Evolutionary conservation across 345 rosid genomes (phyloP).

Genomic region (Nephelium lappaceum): DNA sequence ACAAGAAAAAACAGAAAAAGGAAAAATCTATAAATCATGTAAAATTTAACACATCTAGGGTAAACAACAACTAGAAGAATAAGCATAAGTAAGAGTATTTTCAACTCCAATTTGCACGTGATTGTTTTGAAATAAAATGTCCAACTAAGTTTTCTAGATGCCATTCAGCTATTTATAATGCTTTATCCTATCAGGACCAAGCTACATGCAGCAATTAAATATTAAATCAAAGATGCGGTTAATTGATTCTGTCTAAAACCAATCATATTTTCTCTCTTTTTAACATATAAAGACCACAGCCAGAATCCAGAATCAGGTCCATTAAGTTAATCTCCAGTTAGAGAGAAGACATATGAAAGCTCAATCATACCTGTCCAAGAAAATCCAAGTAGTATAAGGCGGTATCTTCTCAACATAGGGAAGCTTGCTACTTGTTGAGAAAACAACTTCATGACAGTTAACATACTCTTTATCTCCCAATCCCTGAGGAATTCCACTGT

Average conservation of each 20-base stretch:
- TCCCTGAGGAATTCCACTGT: slow-evolving; percentile 56
- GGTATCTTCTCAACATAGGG: slow-evolving; percentile 75
- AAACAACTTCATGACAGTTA: slow-evolving; percentile 61
- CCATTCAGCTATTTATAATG: not conserved
- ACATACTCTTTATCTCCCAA: slow-evolving; percentile 68
- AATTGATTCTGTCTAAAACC: not conserved
- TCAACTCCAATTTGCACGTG: not conserved
- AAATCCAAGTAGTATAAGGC: slow-evolving; percentile 93
- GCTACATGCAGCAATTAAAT: not conserved
- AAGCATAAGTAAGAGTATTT: not conserved
- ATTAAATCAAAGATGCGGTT: not conserved
- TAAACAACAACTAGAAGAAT: slow-evolving; percentile 8
- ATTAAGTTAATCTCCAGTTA: slow-evolving; percentile 7
- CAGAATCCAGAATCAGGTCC: slow-evolving; percentile 13
- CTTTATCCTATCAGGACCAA: not conserved
- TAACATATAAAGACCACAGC: not conserved
- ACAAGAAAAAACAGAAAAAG: not conserved
- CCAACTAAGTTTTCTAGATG: slow-evolving; percentile 2
- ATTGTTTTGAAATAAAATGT: not conserved
- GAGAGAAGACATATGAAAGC: slow-evolving; percentile 2
- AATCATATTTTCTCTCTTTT: slow-evolving; percentile 9
- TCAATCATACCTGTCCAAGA: slow-evolving; percentile 77
- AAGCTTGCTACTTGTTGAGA: slow-evolving; percentile 51
- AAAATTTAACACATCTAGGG: not conserved
- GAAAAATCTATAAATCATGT: not conserved